Conservation (phyloP, 768 basidiomycete genomes). For the Suillus clintonianus region DNA sequence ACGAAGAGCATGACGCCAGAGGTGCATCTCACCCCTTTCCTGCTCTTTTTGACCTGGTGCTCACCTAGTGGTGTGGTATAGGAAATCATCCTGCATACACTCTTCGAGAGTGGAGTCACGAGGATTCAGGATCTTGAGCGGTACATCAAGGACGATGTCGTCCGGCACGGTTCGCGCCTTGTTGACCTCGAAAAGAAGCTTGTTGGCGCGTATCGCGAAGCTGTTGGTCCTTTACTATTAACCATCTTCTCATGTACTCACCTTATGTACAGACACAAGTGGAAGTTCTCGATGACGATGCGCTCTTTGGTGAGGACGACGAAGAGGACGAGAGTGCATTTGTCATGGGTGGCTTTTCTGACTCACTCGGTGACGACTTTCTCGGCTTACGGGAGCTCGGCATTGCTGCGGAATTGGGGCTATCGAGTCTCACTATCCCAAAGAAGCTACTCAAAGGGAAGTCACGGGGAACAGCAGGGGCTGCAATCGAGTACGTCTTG, state of each 20-base stretch:
- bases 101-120: constrained; percentile 87
- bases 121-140: constrained; percentile 78
- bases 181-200: constrained; percentile 86
- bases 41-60: constrained; percentile 3
- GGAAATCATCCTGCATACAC: constrained; percentile 92
- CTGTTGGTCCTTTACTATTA: constrained; percentile 45
- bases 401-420: constrained; percentile 82
- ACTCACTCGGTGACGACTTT: constrained; percentile 89
- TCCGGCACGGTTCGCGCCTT: constrained; percentile 77
- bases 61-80: constrained; percentile 30
- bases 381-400: constrained; percentile 86
- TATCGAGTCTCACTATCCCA: constrained; percentile 78
- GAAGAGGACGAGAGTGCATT: constrained; percentile 68
- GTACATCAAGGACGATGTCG: constrained; percentile 87
- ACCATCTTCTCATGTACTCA: not conserved
- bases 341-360: constrained; percentile 85
- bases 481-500: constrained; percentile 49
- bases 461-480: constrained; percentile 41
- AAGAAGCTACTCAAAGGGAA: constrained; percentile 73
- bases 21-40: constrained; percentile 44
- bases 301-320: constrained; percentile 56
- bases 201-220: constrained; percentile 78
- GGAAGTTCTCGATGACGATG: constrained; percentile 52
- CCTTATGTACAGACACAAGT: constrained; percentile 34
- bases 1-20: constrained; percentile 79